Conservation (phyloP, 139 green algal genomes). For the Spirogloea muscicola region DNA sequence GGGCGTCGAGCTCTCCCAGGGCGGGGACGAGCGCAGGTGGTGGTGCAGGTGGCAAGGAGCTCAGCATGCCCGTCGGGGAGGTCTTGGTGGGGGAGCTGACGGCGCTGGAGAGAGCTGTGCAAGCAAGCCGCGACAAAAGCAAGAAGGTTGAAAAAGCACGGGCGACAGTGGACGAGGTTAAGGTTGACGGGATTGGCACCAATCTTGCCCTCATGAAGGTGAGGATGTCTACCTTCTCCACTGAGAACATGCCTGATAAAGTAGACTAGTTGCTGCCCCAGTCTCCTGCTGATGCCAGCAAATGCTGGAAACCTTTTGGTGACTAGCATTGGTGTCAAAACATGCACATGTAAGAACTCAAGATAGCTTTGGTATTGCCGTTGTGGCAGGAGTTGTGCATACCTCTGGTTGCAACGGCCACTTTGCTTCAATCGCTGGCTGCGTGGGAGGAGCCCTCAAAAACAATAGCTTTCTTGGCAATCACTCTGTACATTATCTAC, state of each 20-base stretch:
- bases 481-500: conserved; percentile 17
- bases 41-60: neutral
- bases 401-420: neutral
- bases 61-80: conserved; percentile 20
- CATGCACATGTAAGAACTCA: too few species aligned
- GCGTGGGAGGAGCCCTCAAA: conserved; percentile 20
- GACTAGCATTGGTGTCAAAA: too few species aligned
- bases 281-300: too few species aligned
- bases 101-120: conserved; percentile 15
- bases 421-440: conserved; percentile 9
- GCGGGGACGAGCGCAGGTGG: too few species aligned
- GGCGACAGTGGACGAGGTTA: conserved; percentile 4
- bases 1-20: too few species aligned
- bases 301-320: too few species aligned
- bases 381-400: conserved; percentile 17
- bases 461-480: conserved; percentile 16
- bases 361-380: too few species aligned
- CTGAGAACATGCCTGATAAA: too few species aligned
- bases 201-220: conserved; percentile 28
- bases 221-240: too few species aligned
- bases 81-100: conserved; percentile 35
- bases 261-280: too few species aligned
- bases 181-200: conserved; percentile 28
- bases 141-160: conserved; percentile 25
- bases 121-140: neutral